These are phyloP conservation scores for Venturiaceae sp. DNA, from an alignment of 2,329 filamentous ascomycete species.

Conservation along the genomic window DNA sequence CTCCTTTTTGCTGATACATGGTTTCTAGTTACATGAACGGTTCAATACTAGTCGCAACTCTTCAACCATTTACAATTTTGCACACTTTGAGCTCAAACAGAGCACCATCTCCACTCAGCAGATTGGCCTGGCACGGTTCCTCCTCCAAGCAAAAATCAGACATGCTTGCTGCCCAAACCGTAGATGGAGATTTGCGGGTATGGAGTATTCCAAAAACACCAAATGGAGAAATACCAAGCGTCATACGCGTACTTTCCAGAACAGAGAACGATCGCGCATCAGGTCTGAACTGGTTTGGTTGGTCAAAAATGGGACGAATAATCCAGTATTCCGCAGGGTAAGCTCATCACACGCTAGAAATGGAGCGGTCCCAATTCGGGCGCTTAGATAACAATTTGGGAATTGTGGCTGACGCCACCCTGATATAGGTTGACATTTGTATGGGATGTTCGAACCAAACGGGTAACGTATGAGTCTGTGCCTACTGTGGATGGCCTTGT, in stretches of 20 bases:
- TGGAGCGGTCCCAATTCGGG: background rate
- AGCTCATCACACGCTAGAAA: constrained; percentile 30
- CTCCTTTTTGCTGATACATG: background rate
- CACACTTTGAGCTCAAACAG: constrained; percentile 83
- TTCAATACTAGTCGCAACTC: constrained; percentile 77
- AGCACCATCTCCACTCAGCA: constrained; percentile 77
- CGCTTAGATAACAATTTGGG: background rate
- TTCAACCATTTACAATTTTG: constrained; percentile 90
- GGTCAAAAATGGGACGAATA: constrained; percentile 96
- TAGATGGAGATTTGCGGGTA: constrained; percentile 84
- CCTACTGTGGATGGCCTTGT: constrained; percentile 74
- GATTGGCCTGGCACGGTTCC: constrained; percentile 89
- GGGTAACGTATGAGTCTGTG: constrained; percentile 82
- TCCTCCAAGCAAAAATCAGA: constrained; percentile 94
- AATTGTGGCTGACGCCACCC: constrained; percentile 4
- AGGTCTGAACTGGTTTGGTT: constrained; percentile 90
- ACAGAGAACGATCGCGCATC: constrained; percentile 57
- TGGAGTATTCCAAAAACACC: constrained; percentile 90
- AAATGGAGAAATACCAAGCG: constrained; percentile 66
- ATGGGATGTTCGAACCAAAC: constrained; percentile 98
- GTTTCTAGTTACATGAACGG: constrained; percentile 77
- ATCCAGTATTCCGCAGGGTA: constrained; percentile 88
- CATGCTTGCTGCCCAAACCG: constrained; percentile 89
- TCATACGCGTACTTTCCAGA: constrained; percentile 78
- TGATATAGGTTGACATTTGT: constrained; percentile 65